phyloP scores from a whole-genome alignment of 345 rosid species.

The Brassica rapa region DNA sequence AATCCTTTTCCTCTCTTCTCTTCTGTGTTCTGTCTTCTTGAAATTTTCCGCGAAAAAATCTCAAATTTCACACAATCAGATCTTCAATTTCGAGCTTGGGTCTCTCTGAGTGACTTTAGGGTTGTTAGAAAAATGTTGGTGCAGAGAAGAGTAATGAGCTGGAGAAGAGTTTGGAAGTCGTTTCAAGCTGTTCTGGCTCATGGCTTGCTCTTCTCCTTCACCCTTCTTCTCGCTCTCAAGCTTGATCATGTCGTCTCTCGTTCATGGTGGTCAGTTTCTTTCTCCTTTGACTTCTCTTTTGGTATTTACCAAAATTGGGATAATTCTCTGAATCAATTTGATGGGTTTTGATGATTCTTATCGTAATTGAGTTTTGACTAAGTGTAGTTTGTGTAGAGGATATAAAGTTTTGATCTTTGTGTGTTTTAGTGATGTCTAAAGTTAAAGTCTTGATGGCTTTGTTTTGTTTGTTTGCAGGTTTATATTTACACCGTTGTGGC shows the following conservation, averaged over 20 bases:
- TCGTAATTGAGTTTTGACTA: neutral
- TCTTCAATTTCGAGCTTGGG: constrained; percentile 23
- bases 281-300: constrained; percentile 26
- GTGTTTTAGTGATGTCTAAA: neutral
- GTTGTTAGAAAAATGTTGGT: constrained; percentile 48
- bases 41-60: constrained; percentile 28
- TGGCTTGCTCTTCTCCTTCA: constrained; percentile 71
- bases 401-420: constrained; percentile 7
- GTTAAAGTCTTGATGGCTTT: neutral
- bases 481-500: constrained; percentile 71
- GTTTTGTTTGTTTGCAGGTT: constrained; percentile 46
- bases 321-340: neutral
- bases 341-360: neutral
- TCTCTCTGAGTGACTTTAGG: constrained; percentile 21
- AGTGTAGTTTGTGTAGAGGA: neutral
- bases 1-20: constrained; percentile 10
- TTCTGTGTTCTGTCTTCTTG: neutral
- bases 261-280: constrained; percentile 75
- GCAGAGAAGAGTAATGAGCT: constrained; percentile 64
- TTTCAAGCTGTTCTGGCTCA: constrained; percentile 69
- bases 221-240: constrained; percentile 74
- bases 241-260: constrained; percentile 56
- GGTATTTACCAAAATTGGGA: neutral
- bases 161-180: constrained; percentile 77
- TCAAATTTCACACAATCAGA: constrained; percentile 4